These are phyloP conservation scores for Fusarium oligoseptatum DNA, from an alignment of 2,329 filamentous ascomycete genomes.

Conservation along the genomic window DNA sequence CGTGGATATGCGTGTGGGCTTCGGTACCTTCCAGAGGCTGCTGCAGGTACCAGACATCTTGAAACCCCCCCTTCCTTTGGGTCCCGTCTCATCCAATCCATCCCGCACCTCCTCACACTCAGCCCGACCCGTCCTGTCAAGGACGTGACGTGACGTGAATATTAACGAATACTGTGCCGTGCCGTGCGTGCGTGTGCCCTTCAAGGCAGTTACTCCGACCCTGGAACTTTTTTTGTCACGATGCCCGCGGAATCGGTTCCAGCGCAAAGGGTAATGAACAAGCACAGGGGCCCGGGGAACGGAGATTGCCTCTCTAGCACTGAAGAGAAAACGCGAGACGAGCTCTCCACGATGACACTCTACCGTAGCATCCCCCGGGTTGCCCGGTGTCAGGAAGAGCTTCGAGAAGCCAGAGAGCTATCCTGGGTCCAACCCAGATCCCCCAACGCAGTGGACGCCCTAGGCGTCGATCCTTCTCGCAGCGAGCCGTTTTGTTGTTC, in stretches of 20 bases:
- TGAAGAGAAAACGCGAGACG: not conserved
- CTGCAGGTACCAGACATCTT: slow-evolving; percentile 42
- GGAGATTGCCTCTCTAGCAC: slow-evolving; percentile 25
- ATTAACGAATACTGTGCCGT: not conserved
- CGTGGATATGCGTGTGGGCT: slow-evolving; percentile 36
- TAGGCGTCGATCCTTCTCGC: slow-evolving; percentile 45
- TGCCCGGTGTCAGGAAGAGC: slow-evolving; percentile 36
- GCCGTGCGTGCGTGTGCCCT: slow-evolving; percentile 6
- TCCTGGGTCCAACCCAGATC: slow-evolving; percentile 30
- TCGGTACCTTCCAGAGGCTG: slow-evolving; percentile 36
- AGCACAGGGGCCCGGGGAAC: slow-evolving; percentile 32
- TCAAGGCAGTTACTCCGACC: slow-evolving; percentile 30
- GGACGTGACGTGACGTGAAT: slow-evolving; percentile 19
- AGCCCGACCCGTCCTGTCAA: slow-evolving; percentile 15
- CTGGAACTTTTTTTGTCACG: slow-evolving; percentile 23
- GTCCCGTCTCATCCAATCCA: slow-evolving; percentile 25
- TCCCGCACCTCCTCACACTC: not conserved
- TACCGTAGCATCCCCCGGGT: slow-evolving; percentile 35
- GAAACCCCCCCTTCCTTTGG: slow-evolving; percentile 29
- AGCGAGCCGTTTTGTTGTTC: slow-evolving; percentile 20
- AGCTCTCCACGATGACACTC: slow-evolving; percentile 22
- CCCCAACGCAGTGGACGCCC: slow-evolving; percentile 42
- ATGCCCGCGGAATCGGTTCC: slow-evolving; percentile 37
- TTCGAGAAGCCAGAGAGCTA: slow-evolving; percentile 45
- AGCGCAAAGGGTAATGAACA: slow-evolving; percentile 33